Percentiles rank a stretch among this genome's conserved stretches.
Conservation (phyloP, 495 filamentous ascomycete species). For the Xylaria acuta region DNA sequence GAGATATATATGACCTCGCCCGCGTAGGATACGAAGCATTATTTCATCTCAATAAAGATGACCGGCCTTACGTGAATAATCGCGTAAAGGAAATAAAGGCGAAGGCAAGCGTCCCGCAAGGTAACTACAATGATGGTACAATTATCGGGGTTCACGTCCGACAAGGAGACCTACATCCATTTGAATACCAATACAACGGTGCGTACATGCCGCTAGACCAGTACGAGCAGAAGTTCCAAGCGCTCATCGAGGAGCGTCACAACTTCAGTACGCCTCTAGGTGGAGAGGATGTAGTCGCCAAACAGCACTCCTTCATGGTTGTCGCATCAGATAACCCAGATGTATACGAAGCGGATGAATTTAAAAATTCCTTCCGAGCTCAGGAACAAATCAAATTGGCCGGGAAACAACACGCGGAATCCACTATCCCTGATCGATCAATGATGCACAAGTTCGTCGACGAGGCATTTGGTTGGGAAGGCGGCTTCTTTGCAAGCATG, state of each 20-base stretch:
- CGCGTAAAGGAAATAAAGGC: conserved; percentile 56
- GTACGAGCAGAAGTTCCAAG: conserved; percentile 58
- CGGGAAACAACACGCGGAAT: conserved; percentile 56
- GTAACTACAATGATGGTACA: conserved; percentile 48
- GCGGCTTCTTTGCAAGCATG: conserved; percentile 72
- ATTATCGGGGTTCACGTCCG: conserved; percentile 73
- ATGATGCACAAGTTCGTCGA: conserved; percentile 66
- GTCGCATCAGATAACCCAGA: conserved; percentile 76
- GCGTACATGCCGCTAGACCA: conserved; percentile 71
- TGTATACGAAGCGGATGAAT: conserved; percentile 64
- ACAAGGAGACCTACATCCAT: conserved; percentile 72
- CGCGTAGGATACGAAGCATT: conserved; percentile 69
- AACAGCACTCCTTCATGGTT: conserved; percentile 55
- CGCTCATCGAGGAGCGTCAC: conserved; percentile 48
- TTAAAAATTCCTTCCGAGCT: conserved; percentile 56
- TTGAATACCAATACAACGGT: conserved; percentile 68
- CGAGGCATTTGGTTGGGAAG: conserved; percentile 74
- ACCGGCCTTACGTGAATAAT: conserved; percentile 59
- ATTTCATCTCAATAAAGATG: conserved; percentile 64
- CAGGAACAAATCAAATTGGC: conserved; percentile 72
- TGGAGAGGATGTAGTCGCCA: conserved; percentile 40
- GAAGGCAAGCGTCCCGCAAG: conserved; percentile 50
- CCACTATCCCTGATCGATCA: conserved; percentile 38
- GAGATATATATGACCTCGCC: conserved; percentile 64
- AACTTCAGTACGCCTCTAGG: conserved; percentile 43